Evolutionary conservation across 345 rosid genomes (phyloP).

Genomic region (Raphanus sativus): DNA sequence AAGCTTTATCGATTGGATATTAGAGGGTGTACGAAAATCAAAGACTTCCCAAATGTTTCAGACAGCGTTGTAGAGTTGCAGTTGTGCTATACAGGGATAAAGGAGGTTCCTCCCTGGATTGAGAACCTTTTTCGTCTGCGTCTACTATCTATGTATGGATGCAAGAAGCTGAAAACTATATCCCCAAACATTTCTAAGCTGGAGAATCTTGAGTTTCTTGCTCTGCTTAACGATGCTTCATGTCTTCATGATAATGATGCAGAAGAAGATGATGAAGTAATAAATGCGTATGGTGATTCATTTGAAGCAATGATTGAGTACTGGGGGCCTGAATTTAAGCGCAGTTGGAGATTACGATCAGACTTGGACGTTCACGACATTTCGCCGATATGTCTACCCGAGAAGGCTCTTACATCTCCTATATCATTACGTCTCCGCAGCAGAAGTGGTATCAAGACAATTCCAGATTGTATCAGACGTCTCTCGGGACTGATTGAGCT

Average conservation of each 20-base stretch:
- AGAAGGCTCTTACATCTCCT: background rate
- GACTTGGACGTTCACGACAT: too few species aligned
- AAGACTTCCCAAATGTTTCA: slow-evolving; percentile 27
- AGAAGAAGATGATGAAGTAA: too few species aligned
- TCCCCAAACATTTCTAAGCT: too few species aligned
- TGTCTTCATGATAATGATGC: too few species aligned
- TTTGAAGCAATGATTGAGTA: too few species aligned
- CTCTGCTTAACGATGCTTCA: too few species aligned
- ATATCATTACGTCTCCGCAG: background rate
- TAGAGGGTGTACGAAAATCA: background rate
- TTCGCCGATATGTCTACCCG: background rate
- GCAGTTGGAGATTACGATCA: too few species aligned
- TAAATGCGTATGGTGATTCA: too few species aligned
- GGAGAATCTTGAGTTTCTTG: too few species aligned
- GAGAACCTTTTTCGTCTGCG: background rate
- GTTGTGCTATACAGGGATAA: background rate
- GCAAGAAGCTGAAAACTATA: slow-evolving; percentile 14
- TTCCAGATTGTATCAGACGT: background rate
- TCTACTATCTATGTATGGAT: background rate
- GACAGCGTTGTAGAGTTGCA: background rate
- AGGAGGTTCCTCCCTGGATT: slow-evolving; percentile 10
- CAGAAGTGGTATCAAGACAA: background rate
- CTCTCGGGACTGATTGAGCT: background rate
- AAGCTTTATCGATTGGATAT: background rate
- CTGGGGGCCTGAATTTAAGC: too few species aligned